Evolutionary conservation across 352 stramenopile species (phyloP).

Genomic region (Saprolegnia diclina): DNA sequence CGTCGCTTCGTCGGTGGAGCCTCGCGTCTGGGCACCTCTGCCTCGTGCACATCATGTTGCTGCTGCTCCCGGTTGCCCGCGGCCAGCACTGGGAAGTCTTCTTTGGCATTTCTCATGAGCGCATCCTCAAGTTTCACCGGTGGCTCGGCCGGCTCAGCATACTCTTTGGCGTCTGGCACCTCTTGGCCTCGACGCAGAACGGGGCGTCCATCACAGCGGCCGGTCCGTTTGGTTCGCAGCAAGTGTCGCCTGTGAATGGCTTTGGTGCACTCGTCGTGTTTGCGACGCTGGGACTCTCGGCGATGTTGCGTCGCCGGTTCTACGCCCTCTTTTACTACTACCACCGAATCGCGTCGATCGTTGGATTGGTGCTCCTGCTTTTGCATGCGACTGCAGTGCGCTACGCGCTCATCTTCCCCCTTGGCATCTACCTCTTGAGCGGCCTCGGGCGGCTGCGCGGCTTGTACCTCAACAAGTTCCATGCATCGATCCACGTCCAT

Average conservation of each 20-base stretch:
- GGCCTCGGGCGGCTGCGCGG: conserved; percentile 41
- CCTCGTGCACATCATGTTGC: conserved; percentile 72
- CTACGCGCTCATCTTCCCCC: conserved; percentile 46
- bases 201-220: conserved; percentile 34
- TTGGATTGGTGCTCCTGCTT: conserved; percentile 69
- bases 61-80: conserved; percentile 58
- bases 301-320: conserved; percentile 55
- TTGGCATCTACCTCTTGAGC: conserved; percentile 53
- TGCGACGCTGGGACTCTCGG: conserved; percentile 42
- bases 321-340: conserved; percentile 75
- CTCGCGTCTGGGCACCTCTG: conserved; percentile 46
- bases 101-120: conserved; percentile 73
- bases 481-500: background rate
- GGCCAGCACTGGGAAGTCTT: conserved; percentile 55
- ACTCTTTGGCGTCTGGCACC: conserved; percentile 50
- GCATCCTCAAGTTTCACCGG: conserved; percentile 79
- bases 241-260: conserved; percentile 51
- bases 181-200: conserved; percentile 43
- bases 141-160: conserved; percentile 63
- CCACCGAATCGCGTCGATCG: conserved; percentile 61
- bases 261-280: conserved; percentile 59
- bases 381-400: conserved; percentile 52
- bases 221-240: conserved; percentile 34
- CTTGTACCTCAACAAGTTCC: conserved; percentile 33
- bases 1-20: conserved; percentile 29